Base-by-base conservation (phyloP, 768 basidiomycete genomes). In the Xerocomellus chrysenteron region DNA sequence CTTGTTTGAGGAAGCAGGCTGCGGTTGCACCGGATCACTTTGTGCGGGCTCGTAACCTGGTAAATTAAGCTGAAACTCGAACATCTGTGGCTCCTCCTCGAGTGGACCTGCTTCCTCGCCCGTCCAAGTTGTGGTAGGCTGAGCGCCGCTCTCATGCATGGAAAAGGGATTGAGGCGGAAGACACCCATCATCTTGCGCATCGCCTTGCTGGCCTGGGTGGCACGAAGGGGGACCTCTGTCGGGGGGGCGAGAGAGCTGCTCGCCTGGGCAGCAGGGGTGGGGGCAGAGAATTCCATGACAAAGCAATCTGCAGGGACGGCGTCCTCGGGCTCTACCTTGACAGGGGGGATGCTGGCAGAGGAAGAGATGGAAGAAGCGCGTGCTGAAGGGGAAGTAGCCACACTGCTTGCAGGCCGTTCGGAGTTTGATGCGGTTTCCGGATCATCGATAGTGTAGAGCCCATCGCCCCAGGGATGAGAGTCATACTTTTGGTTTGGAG, bases 101-200 rank as follows among this genome's bases (percentile, higher is more conserved):
- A 88, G 74, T 0, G 88, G 82, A 1, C 80, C 80, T 5, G 85
- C 80, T 51, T 82, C 80, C 51, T 80, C 78, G 52, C 77, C 75
- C 11, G 71, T 74, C 78, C 79, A 81, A 9, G 77, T 72, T 7
- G 75, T 70, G 3, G 71, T 57, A 5, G 76, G 75, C 46, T 77
- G 76, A 39, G 77, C 74, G 4, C 69, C 65, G 32, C 76, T 78
- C 55, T 76, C 82, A 60, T 87, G 83, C 74, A 85, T 82, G 24
- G 87, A 80, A 62, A 91, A 91, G 0, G 87, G 88, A 69, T 90
- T 86, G 62, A 90, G 78, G 9, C 89, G 80, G 68, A 91, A 88
- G 21, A 85, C 82, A 42, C 82, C 82, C 89, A 92, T 92, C 83
- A 90, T 84, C 47, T 75, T 74, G 52, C 85, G 81, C 89, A 90